Conservation (phyloP, 805 yeast genomes). For the Starmerella geochares region DNA sequence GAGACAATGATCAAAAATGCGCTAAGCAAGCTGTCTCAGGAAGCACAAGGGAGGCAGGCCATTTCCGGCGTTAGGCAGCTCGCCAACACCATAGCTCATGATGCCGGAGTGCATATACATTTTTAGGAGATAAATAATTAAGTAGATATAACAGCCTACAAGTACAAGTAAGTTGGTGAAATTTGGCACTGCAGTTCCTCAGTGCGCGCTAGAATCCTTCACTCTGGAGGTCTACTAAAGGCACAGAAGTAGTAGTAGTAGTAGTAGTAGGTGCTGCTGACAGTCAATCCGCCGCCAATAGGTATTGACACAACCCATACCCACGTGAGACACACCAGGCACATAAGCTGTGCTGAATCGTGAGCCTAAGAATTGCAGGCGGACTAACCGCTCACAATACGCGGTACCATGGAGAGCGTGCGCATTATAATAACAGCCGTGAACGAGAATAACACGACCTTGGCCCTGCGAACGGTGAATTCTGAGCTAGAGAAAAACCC, state of each 20-base stretch:
- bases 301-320: no score
- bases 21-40: background rate
- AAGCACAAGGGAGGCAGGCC: conserved; percentile 17
- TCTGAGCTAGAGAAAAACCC: conserved; percentile 48
- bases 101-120: conserved; percentile 13
- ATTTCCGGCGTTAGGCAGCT: conserved; percentile 2
- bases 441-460: conserved; percentile 43
- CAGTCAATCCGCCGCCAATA: no score
- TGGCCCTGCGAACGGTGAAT: conserved; percentile 43
- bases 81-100: conserved; percentile 9
- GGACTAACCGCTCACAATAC: background rate
- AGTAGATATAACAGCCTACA: no score
- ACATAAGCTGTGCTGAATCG: background rate
- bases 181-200: no score
- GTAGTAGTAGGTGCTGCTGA: no score
- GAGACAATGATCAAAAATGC: background rate
- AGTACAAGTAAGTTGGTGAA: no score
- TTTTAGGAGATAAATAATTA: no score
- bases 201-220: no score
- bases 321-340: background rate
- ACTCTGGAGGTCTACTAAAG: no score
- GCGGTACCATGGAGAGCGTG: conserved; percentile 15
- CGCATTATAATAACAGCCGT: conserved; percentile 34
- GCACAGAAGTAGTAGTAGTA: no score
- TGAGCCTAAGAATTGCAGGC: background rate